A percentile compares a stretch with the other conserved stretches of the same genome.
phyloP scores from a whole-genome alignment of 164 flowering plant genomes.

The Sedum album region DNA sequence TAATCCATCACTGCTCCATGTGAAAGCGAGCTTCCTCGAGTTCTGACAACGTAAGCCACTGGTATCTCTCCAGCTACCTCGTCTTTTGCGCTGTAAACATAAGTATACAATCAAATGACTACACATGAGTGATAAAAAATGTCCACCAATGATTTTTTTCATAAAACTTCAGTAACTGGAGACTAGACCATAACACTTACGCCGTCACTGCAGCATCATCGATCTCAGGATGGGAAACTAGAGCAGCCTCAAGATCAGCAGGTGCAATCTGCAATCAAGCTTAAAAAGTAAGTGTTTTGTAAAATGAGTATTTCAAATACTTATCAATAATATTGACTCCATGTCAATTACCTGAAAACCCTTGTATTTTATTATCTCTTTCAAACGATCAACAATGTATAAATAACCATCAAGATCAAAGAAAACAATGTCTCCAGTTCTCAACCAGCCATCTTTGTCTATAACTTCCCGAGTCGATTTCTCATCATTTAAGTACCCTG shows the following conservation, averaged over 20 bases:
- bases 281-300: neutral
- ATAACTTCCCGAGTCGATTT: slow-evolving; percentile 42
- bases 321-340: neutral
- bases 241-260: slow-evolving; percentile 63
- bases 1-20: slow-evolving; percentile 5
- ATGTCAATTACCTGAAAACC: slow-evolving; percentile 65
- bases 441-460: slow-evolving; percentile 70
- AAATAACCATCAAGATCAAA: slow-evolving; percentile 70
- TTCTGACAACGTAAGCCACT: slow-evolving; percentile 9
- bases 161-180: too few species aligned
- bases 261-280: slow-evolving; percentile 60
- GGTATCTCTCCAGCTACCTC: slow-evolving; percentile 8
- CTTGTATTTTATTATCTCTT: slow-evolving; percentile 82
- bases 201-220: slow-evolving; percentile 63
- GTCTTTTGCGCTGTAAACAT: slow-evolving; percentile 6
- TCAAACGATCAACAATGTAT: slow-evolving; percentile 53
- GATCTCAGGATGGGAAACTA: slow-evolving; percentile 64
- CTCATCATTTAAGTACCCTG: slow-evolving; percentile 60
- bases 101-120: neutral
- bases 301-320: neutral
- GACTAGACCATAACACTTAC: slow-evolving; percentile 29
- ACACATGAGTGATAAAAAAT: too few species aligned
- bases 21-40: slow-evolving; percentile 5
- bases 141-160: too few species aligned
- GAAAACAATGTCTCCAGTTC: slow-evolving; percentile 69